Evolutionary conservation across 2,329 filamentous ascomycete species (phyloP).

Genomic region (Chrysoporthe cubensis): DNA sequence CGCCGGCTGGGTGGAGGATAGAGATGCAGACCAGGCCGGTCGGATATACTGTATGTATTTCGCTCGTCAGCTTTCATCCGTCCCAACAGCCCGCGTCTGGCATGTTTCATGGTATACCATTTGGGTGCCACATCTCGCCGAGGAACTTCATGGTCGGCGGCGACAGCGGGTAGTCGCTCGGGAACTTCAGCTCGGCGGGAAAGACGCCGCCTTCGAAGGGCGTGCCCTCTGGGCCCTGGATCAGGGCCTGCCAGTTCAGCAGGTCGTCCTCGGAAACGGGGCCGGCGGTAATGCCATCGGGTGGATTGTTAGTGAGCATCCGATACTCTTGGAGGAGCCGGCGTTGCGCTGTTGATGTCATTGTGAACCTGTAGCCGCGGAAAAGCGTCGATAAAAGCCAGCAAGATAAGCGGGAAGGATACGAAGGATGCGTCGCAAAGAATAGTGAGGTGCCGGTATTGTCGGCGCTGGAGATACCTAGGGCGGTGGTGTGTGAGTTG

Average conservation of each 20-base stretch:
- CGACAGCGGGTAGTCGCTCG: constrained; percentile 94
- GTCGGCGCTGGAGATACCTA: neutral
- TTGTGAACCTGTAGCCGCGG: constrained; percentile 51
- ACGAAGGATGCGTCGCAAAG: neutral
- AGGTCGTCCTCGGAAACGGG: constrained; percentile 94
- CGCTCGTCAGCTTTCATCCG: neutral
- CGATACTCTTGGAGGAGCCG: constrained; percentile 97
- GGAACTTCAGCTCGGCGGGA: constrained; percentile 91
- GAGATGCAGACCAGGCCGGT: constrained; percentile 95
- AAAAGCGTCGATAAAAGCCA: neutral
- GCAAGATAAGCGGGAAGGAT: neutral
- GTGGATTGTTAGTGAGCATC: constrained; percentile 88
- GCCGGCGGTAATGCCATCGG: constrained; percentile 96
- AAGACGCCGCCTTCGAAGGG: constrained; percentile 97
- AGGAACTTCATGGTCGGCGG: constrained; percentile 96
- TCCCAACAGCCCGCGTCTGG: neutral
- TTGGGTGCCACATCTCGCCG: constrained; percentile 94
- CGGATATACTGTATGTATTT: constrained; percentile 70
- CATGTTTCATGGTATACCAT: constrained; percentile 61
- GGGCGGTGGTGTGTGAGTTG: neutral
- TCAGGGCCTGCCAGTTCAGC: constrained; percentile 94
- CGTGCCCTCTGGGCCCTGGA: constrained; percentile 92
- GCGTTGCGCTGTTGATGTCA: constrained; percentile 63
- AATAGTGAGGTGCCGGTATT: neutral
- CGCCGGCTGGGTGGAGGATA: constrained; percentile 94